Evolutionary conservation across 2,329 filamentous ascomycete species (phyloP), one percentile per base, ranked within the genome.

Genomic region (Microsporum ferrugineum): DNA sequence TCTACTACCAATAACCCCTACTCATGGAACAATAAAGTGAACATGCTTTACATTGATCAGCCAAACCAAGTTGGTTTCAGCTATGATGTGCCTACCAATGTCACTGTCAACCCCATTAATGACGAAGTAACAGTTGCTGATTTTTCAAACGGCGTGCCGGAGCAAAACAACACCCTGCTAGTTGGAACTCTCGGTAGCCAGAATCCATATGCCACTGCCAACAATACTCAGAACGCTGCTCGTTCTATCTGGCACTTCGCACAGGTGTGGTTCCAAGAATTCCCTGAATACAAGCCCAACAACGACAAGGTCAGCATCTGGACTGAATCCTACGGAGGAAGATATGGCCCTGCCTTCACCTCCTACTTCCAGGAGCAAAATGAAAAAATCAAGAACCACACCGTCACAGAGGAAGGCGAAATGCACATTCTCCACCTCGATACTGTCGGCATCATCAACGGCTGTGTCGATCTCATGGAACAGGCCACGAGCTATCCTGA

Each of bases 11-110:
- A 71, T 51, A 84, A 84, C 64, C 78, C 79, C 0, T 80, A 78
- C 68, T 79, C 80, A 2, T 84, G 82, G 80, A 82, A 80, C 60
- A 78, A 79, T 63, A 76, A 78, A 51, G 79, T 78, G 64, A 86
- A 86, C 65, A 80, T 86, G 77, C 80, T 89, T 14, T 88, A 86
- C 71, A 82, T 89, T 65, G 86, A 89, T 66, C 82, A 88, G 70
- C 87, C 83, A 6, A 80, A 78, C 7, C 79, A 81, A 55, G 79
- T 82, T 3, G 83, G 83, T 0, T 81, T 84, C 66, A 83, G 79
- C 8, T 85, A 85, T 68, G 76, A 76, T 60, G 65, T 71, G 0
- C 70, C 69, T 7, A 71, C 71, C 12, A 78, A 77, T 51, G 75
- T 72, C 14, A 78, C 76, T 3, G 61, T 63, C 27, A 63, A 69